Base-by-base conservation (phyloP, 495 filamentous ascomycete genomes). In the Aspergillus steynii region DNA sequence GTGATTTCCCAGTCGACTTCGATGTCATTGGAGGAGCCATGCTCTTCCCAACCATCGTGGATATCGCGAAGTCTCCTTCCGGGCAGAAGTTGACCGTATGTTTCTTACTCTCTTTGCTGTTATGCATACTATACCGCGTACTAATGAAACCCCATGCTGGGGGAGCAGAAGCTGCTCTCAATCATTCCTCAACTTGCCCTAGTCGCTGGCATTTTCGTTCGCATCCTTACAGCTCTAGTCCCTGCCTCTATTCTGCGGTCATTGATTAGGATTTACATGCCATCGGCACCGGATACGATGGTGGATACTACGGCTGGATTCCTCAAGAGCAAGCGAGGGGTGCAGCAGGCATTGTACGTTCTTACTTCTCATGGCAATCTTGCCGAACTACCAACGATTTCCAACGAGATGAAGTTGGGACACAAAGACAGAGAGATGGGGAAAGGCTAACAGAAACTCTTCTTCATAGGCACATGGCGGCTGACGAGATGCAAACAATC, bases 401-500 rank as follows among this genome's bases (percentile, higher is more conserved):
- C 26, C n/a, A 12, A 20, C 2, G 28, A 25, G 50, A 29, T n/a
- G 7, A 52, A 53, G 15, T 5, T 29, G 28, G 37, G 5, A 20
- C 20, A 20, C 20, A 2, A 42, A 42, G 37, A 14, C 9, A 14
- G 37, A 42, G 37, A 42, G 4, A 7, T 3, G 3, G 31, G 7
- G 31, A 32, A 32, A 32, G 31, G 37, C 37, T 42, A 42, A 42
- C n/a, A 50, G 15, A 50, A 50, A 2, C n/a, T 9, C 28, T 50
- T 14, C 49, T 2, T 25, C 49, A 20, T 59, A 88, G 84, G 64
- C 74, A 83, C 61, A 82, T 91, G 78, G 88, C 84, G 4, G 77
- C 76, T 9, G 85, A 96, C 61, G 94, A 98, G 74, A 89, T 98
- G 85, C 66, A 71, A 5, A 80, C 73, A 5, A 96, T 98, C 65